Conservation (phyloP, 1,284 basidiomycete genomes). For the Leccinum brunneo-olivaceum region DNA sequence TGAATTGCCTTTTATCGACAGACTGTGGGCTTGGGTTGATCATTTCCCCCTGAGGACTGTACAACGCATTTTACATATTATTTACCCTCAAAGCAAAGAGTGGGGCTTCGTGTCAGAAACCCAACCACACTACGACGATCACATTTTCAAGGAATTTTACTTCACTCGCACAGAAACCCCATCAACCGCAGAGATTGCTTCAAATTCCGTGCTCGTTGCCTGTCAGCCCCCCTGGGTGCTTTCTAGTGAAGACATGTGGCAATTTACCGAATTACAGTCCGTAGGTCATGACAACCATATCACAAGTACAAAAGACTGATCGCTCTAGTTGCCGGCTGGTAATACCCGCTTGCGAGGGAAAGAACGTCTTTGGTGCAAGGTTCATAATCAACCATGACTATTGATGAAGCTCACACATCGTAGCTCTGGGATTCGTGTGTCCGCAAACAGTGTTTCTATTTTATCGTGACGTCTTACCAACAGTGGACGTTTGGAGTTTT, state of each 20-base stretch:
- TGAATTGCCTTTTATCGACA: constrained; percentile 14
- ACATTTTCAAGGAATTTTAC: constrained; percentile 32
- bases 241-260: constrained; percentile 34
- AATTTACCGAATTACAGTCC: constrained; percentile 31
- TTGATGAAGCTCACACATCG: constrained; percentile 7
- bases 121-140: constrained; percentile 29
- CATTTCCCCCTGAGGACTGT: constrained; percentile 38
- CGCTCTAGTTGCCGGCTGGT: constrained; percentile 23
- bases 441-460: constrained; percentile 34
- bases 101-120: constrained; percentile 29
- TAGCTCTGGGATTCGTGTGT: constrained; percentile 44
- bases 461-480: constrained; percentile 43
- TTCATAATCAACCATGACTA: constrained; percentile 11
- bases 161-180: constrained; percentile 29
- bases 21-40: constrained; percentile 36
- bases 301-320: constrained; percentile 1
- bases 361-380: constrained; percentile 44
- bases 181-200: constrained; percentile 20
- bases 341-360: constrained; percentile 28
- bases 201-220: constrained; percentile 33
- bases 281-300: constrained; percentile 23
- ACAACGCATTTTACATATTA: constrained; percentile 38
- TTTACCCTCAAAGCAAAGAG: constrained; percentile 30
- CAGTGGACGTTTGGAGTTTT: constrained; percentile 47
- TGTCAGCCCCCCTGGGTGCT: constrained; percentile 47